Evolutionary conservation across 192 early-diverging fungal species (phyloP).

Genomic region (Rhizophagus prolifer): DNA sequence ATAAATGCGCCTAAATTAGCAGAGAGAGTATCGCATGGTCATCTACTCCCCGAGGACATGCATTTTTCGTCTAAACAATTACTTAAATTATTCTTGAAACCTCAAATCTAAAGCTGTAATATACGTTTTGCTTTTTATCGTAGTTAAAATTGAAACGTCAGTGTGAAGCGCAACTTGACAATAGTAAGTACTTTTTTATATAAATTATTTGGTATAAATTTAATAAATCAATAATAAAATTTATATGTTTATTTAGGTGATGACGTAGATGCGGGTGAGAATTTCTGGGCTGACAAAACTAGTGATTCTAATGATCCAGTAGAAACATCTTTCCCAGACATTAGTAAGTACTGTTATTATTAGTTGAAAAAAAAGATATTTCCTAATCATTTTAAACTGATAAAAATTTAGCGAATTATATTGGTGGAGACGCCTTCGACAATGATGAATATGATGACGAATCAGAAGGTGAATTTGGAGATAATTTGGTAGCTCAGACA

Average conservation of each 20-base stretch:
- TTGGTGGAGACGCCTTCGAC: not conserved
- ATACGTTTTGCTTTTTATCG: not conserved
- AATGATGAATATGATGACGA: constrained; percentile 31
- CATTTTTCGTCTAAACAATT: constrained; percentile 59
- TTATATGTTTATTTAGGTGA: not conserved
- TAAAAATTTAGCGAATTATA: not conserved
- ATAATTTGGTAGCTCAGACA: constrained; percentile 49
- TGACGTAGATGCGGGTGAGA: not conserved
- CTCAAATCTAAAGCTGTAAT: constrained; percentile 1
- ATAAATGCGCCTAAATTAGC: constrained; percentile 59
- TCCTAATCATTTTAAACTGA: not conserved
- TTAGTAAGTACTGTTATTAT: not conserved
- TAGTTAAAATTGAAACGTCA: not conserved
- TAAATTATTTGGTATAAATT: not conserved
- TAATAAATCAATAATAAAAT: not conserved
- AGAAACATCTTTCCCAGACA: constrained; percentile 1
- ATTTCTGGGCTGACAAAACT: constrained; percentile 12
- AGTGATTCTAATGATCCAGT: not conserved
- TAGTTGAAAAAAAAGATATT: not conserved
- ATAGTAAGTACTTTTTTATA: not conserved
- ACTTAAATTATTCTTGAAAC: constrained; percentile 52
- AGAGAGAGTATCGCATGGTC: constrained; percentile 47
- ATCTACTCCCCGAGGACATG: constrained; percentile 85
- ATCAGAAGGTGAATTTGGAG: constrained; percentile 41
- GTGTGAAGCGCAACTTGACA: not conserved